A percentile compares a stretch with the other conserved stretches of the same genome.
Conservation (phyloP, 495 filamentous ascomycete genomes). For the Staphylotrichum tortipilum region DNA sequence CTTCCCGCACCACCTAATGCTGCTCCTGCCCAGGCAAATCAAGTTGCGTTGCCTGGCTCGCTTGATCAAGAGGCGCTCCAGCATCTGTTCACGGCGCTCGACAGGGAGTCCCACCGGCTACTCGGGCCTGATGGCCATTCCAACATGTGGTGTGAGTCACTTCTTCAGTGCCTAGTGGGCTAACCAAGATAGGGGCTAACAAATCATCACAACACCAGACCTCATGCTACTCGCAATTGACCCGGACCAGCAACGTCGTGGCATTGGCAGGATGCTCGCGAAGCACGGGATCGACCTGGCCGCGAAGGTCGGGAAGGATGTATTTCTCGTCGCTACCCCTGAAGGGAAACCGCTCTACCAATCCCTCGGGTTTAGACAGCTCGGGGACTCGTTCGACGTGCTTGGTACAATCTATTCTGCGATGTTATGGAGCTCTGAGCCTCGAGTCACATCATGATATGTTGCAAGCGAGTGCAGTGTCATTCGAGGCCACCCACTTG, state of each 20-base stretch:
- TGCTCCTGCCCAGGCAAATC: background rate
- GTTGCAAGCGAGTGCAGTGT: too few species aligned
- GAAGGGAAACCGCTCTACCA: conserved; percentile 15
- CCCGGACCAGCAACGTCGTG: conserved; percentile 16
- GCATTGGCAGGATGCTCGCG: conserved; percentile 20
- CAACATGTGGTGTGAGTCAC: conserved; percentile 22
- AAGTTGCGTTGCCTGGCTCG: background rate
- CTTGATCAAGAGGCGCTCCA: conserved; percentile 5
- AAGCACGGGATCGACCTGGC: conserved; percentile 16
- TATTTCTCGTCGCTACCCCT: conserved; percentile 13
- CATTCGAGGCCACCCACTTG: too few species aligned
- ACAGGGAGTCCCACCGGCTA: conserved; percentile 1
- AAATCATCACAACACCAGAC: conserved; percentile 1
- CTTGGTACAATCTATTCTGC: background rate
- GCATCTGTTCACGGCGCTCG: background rate
- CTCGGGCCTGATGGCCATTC: conserved; percentile 12
- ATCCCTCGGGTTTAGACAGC: conserved; percentile 9
- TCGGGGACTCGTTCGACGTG: background rate
- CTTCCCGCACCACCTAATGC: background rate
- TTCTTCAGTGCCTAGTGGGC: too few species aligned
- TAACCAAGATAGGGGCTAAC: background rate
- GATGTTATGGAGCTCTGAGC: conserved; percentile 16
- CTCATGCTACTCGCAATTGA: conserved; percentile 15
- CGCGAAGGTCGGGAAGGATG: conserved; percentile 4
- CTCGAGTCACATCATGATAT: too few species aligned